Conservation (phyloP, 768 basidiomycete species). For the Termitomyces heimii region DNA sequence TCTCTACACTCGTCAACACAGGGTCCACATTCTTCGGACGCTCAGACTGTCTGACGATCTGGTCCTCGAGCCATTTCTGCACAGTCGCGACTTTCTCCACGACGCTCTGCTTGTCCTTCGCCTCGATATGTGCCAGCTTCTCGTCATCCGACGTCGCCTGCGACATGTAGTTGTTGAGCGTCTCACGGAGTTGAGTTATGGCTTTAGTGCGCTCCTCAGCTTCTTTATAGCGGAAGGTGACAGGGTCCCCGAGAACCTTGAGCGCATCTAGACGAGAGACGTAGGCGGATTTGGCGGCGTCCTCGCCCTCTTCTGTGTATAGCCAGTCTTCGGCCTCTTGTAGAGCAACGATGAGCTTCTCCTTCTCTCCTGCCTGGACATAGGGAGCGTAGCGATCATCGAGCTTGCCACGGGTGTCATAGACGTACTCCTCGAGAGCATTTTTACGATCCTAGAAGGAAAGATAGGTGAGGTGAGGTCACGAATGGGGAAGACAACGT, state of each 20-base stretch:
- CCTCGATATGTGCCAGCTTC: slow-evolving; percentile 83
- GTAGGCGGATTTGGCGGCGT: slow-evolving; percentile 94
- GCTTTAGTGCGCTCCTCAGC: slow-evolving; percentile 72
- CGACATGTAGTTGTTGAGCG: slow-evolving; percentile 78
- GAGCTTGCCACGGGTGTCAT: slow-evolving; percentile 90
- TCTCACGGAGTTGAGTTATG: slow-evolving; percentile 75
- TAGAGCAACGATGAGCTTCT: slow-evolving; percentile 62
- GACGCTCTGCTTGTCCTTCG: slow-evolving; percentile 79
- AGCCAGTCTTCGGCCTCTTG: slow-evolving; percentile 92
- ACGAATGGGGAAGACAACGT: background rate
- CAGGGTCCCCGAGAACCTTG: slow-evolving; percentile 82
- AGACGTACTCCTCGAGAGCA: slow-evolving; percentile 97
- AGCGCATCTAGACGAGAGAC: slow-evolving; percentile 75
- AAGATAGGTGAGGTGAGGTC: too few relatives aligned
- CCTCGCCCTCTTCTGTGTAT: slow-evolving; percentile 95
- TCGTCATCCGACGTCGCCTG: slow-evolving; percentile 84
- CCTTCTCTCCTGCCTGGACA: slow-evolving; percentile 73
- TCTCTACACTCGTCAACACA: slow-evolving; percentile 74
- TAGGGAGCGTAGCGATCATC: slow-evolving; percentile 81
- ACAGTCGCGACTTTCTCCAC: slow-evolving; percentile 87
- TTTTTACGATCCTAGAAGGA: slow-evolving; percentile 85
- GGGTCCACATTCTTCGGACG: slow-evolving; percentile 85
- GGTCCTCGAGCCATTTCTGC: slow-evolving; percentile 96
- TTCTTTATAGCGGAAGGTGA: slow-evolving; percentile 80
- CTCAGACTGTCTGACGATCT: slow-evolving; percentile 82